Percentiles rank a stretch among this genome's conserved stretches.
These are phyloP conservation scores for Rachicladosporium sp. DNA, from an alignment of 2,329 filamentous ascomycete genomes.

Conservation along the genomic window DNA sequence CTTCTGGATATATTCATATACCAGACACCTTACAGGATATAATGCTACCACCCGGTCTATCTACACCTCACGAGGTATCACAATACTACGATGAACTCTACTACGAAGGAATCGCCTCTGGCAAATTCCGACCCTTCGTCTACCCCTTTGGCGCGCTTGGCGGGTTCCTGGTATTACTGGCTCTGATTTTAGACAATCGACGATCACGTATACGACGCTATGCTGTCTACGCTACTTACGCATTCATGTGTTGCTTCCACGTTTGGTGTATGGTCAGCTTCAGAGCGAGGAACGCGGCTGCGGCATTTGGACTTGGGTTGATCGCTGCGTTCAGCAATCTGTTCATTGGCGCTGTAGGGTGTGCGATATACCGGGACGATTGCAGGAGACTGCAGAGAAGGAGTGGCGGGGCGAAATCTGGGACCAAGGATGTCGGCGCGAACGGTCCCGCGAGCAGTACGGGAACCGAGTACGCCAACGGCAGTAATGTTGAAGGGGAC, in stretches of 20 bases:
- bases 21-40: too few species aligned
- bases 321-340: slow-evolving; percentile 42
- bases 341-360: slow-evolving; percentile 36
- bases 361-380: slow-evolving; percentile 44
- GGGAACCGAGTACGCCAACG: slow-evolving; percentile 2
- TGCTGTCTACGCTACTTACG: slow-evolving; percentile 35
- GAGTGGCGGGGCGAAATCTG: not conserved
- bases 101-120: slow-evolving; percentile 26
- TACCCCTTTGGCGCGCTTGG: slow-evolving; percentile 33
- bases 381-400: slow-evolving; percentile 42
- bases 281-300: slow-evolving; percentile 37
- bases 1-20: too few species aligned
- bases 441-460: slow-evolving; percentile 5
- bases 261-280: slow-evolving; percentile 32
- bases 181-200: slow-evolving; percentile 39
- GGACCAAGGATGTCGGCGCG: not conserved
- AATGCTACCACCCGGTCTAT: slow-evolving; percentile 18
- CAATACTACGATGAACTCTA: slow-evolving; percentile 29
- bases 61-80: slow-evolving; percentile 15
- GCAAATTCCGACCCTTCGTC: slow-evolving; percentile 29
- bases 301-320: slow-evolving; percentile 44
- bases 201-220: slow-evolving; percentile 27
- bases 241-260: slow-evolving; percentile 30
- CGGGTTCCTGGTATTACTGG: slow-evolving; percentile 31
- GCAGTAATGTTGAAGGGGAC: slow-evolving; percentile 1